These are phyloP conservation scores for Colletotrichum eremochloae DNA, from an alignment of 2,329 filamentous ascomycete genomes.

Conservation along the genomic window DNA sequence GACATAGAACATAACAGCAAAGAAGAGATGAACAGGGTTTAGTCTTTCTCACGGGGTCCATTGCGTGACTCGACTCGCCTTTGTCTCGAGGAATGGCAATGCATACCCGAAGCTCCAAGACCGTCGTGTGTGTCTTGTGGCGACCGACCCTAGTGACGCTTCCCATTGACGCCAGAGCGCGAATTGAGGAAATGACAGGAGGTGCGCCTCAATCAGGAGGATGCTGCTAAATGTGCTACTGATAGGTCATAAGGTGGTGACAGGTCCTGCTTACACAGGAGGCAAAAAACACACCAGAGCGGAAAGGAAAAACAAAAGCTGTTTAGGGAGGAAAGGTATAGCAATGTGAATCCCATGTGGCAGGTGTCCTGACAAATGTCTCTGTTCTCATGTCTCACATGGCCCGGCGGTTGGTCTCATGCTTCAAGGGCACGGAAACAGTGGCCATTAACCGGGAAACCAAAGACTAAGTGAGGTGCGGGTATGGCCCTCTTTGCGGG, in stretches of 20 bases:
- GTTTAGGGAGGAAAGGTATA: conserved; percentile 23
- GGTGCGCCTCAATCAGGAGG: conserved; percentile 1
- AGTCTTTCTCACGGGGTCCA: conserved; percentile 26
- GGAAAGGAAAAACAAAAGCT: neutral
- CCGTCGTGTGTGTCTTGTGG: conserved; percentile 19
- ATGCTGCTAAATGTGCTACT: neutral
- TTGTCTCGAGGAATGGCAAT: conserved; percentile 11
- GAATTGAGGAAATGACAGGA: conserved; percentile 19
- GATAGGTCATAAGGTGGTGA: neutral
- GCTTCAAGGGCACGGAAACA: conserved; percentile 7
- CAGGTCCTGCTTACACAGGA: neutral
- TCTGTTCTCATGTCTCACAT: conserved; percentile 7
- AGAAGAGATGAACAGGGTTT: conserved; percentile 28
- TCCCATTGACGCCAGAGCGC: neutral
- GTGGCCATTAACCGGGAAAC: neutral
- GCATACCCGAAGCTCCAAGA: conserved; percentile 12
- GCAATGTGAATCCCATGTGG: conserved; percentile 18
- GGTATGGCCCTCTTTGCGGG: neutral
- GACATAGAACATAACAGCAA: conserved; percentile 8
- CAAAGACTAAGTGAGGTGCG: neutral
- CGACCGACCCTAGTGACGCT: conserved; percentile 18
- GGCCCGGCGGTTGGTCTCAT: conserved; percentile 8
- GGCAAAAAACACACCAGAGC: neutral
- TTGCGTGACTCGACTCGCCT: conserved; percentile 18
- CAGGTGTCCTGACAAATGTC: conserved; percentile 27